Percentiles rank a stretch among this genome's conserved stretches.
phyloP scores from a whole-genome alignment of 495 filamentous ascomycete genomes.

The Mytilinidion resinicola region DNA sequence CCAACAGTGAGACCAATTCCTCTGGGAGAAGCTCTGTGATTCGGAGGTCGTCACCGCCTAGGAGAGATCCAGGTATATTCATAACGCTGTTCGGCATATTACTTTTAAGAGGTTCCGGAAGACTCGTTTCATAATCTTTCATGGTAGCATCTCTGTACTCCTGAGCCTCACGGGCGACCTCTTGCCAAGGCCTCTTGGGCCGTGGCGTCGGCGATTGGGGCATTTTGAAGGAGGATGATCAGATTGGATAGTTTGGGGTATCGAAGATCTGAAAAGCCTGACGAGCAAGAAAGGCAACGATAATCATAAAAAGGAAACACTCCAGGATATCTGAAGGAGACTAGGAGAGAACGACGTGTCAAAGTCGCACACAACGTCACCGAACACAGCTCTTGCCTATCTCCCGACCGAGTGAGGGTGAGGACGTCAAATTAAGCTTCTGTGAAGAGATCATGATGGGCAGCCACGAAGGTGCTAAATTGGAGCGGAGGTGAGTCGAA shows the following conservation, averaged over 20 bases:
- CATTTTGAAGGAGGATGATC: neutral
- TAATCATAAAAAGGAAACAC: too few relatives aligned
- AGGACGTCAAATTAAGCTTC: too few relatives aligned
- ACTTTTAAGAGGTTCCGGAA: slow-evolving; percentile 28
- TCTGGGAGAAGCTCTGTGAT: slow-evolving; percentile 46
- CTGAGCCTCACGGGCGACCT: slow-evolving; percentile 43
- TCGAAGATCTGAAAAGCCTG: too few relatives aligned
- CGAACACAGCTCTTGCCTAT: too few relatives aligned
- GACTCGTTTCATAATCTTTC: slow-evolving; percentile 32
- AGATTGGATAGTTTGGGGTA: neutral
- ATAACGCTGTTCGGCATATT: slow-evolving; percentile 41
- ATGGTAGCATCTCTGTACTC: slow-evolving; percentile 43
- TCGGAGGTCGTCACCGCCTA: slow-evolving; percentile 41
- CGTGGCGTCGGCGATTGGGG: neutral
- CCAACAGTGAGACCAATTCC: slow-evolving; percentile 41
- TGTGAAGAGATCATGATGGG: too few relatives aligned
- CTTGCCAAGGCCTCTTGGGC: slow-evolving; percentile 38
- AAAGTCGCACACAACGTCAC: too few relatives aligned
- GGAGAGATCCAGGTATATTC: slow-evolving; percentile 35
- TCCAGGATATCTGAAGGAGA: too few relatives aligned
- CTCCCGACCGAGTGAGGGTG: too few relatives aligned
- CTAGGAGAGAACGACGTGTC: too few relatives aligned
- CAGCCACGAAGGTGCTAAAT: too few relatives aligned
- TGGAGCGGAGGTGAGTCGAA: too few relatives aligned
- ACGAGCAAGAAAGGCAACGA: too few relatives aligned